These are phyloP conservation scores for Colletotrichum navitas DNA, from an alignment of 2,329 filamentous ascomycete species.

Conservation along the genomic window DNA sequence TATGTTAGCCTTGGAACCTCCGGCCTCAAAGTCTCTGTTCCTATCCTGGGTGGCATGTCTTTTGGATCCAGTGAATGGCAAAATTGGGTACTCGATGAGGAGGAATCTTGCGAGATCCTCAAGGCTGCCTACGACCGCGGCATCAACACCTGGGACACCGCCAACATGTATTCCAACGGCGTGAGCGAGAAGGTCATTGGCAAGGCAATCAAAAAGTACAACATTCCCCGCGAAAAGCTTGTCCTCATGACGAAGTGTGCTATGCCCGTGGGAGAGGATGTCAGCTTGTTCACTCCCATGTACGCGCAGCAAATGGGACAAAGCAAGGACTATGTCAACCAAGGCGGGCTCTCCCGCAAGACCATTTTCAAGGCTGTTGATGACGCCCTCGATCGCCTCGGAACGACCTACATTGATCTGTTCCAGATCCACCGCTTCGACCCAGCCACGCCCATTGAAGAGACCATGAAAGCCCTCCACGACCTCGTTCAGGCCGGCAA, in stretches of 20 bases:
- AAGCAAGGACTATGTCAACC: slow-evolving; percentile 54
- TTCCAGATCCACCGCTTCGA: slow-evolving; percentile 74
- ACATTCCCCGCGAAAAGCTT: slow-evolving; percentile 73
- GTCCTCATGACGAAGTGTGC: slow-evolving; percentile 70
- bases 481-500: slow-evolving; percentile 69
- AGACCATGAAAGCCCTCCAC: slow-evolving; percentile 73
- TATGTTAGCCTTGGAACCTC: slow-evolving; percentile 55
- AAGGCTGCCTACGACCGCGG: slow-evolving; percentile 42
- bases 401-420: slow-evolving; percentile 63
- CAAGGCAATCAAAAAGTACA: slow-evolving; percentile 72
- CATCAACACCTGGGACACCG: slow-evolving; percentile 56
- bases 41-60: slow-evolving; percentile 41
- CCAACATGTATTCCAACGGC: slow-evolving; percentile 73
- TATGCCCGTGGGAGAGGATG: slow-evolving; percentile 48
- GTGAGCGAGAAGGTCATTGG: slow-evolving; percentile 73
- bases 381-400: slow-evolving; percentile 58
- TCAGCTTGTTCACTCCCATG: slow-evolving; percentile 44
- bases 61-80: slow-evolving; percentile 39
- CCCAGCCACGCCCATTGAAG: slow-evolving; percentile 62
- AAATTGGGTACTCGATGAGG: slow-evolving; percentile 32
- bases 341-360: slow-evolving; percentile 44
- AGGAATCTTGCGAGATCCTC: slow-evolving; percentile 33
- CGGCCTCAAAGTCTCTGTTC: slow-evolving; percentile 33
- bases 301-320: background rate
- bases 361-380: slow-evolving; percentile 54